phyloP scores from a whole-genome alignment of 108 stramenopile species.

The Cyclotella atomus region DNA sequence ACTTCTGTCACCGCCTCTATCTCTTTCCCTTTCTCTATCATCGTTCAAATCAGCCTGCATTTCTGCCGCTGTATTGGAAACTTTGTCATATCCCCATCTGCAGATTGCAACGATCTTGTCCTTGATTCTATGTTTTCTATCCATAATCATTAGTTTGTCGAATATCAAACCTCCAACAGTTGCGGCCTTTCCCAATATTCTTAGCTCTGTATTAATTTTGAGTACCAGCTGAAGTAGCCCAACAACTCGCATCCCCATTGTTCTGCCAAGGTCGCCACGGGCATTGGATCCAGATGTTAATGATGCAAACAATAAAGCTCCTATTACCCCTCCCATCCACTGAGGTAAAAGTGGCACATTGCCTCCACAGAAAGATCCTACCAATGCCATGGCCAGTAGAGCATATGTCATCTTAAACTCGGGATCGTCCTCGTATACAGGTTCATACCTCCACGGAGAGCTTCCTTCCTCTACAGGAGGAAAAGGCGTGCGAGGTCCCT shows the following conservation, averaged over 20 bases:
- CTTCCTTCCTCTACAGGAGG: constrained; percentile 60
- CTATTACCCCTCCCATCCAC: constrained; percentile 79
- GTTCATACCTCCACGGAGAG: constrained; percentile 72
- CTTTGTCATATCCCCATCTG: constrained; percentile 61
- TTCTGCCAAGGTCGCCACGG: constrained; percentile 74
- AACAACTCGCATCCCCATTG: constrained; percentile 85
- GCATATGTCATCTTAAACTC: constrained; percentile 82
- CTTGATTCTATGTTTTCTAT: constrained; percentile 82
- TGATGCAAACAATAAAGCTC: constrained; percentile 71
- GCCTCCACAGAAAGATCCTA: constrained; percentile 77
- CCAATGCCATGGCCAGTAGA: constrained; percentile 69
- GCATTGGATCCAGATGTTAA: constrained; percentile 57
- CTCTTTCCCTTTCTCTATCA: constrained; percentile 1
- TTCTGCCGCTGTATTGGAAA: constrained; percentile 36
- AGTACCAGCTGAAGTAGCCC: constrained; percentile 58
- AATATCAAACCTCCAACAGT: constrained; percentile 70
- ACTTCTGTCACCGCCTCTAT: neutral
- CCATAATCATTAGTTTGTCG: constrained; percentile 83
- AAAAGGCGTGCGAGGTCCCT: constrained; percentile 65
- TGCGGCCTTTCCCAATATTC: constrained; percentile 61
- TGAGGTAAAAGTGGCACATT: constrained; percentile 79
- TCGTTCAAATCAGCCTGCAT: constrained; percentile 45
- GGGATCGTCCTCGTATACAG: constrained; percentile 55
- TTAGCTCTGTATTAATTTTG: constrained; percentile 68
- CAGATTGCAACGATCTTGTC: constrained; percentile 64